Evolutionary conservation across 345 rosid genomes (phyloP).

Genomic region (Diplotaxis tenuifolia): DNA sequence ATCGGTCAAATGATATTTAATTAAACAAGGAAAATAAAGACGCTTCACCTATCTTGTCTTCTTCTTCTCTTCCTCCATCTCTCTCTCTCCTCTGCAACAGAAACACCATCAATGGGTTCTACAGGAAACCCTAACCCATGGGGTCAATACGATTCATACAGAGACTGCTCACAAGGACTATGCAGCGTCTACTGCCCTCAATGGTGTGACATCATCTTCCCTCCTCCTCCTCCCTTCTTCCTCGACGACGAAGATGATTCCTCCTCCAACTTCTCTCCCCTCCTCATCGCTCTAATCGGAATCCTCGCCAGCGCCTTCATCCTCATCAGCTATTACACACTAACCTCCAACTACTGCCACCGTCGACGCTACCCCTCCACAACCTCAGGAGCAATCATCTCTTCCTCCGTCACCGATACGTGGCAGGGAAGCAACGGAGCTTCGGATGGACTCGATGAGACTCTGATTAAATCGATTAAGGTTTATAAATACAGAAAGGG

Average conservation of each 20-base stretch:
- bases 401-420: slow-evolving; percentile 14
- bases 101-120: slow-evolving; percentile 30
- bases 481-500: slow-evolving; percentile 51
- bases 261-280: slow-evolving; percentile 65
- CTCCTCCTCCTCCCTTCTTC: slow-evolving; percentile 83
- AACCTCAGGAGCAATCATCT: slow-evolving; percentile 19
- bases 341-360: slow-evolving; percentile 61
- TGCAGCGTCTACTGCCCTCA: slow-evolving; percentile 85
- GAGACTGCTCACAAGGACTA: slow-evolving; percentile 75
- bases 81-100: not conserved
- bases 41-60: slow-evolving; percentile 17
- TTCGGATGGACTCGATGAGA: slow-evolving; percentile 57
- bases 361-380: slow-evolving; percentile 37
- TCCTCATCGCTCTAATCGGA: slow-evolving; percentile 65
- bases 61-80: not conserved
- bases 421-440: slow-evolving; percentile 16
- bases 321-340: slow-evolving; percentile 64
- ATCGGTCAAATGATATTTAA: too few species aligned
- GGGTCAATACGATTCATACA: slow-evolving; percentile 43
- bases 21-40: not conserved
- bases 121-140: slow-evolving; percentile 37
- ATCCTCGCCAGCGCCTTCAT: slow-evolving; percentile 80
- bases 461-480: slow-evolving; percentile 55
- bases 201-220: slow-evolving; percentile 78
- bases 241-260: slow-evolving; percentile 43